A percentile compares a stretch with the other conserved stretches of the same genome.
These are phyloP conservation scores for Climacium dendroides DNA, from an alignment of 225 moss, liverwort and hornwort species.

Conservation along the genomic window DNA sequence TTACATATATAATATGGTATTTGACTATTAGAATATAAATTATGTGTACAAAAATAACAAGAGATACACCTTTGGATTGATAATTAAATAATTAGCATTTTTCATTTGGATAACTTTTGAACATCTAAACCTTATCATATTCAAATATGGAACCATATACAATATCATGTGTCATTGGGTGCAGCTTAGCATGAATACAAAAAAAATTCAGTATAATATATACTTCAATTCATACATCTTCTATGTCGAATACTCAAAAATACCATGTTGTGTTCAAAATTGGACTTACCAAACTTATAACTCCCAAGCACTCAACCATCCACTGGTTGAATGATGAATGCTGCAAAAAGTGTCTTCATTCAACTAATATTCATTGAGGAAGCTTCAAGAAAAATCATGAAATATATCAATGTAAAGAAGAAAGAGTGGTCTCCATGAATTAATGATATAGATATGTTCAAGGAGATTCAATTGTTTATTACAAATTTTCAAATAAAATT, in stretches of 20 bases:
- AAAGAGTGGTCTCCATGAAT: fast-evolving
- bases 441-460: too few relatives aligned
- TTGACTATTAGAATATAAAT: not conserved
- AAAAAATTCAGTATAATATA: not conserved
- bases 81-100: not conserved
- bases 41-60: not conserved
- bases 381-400: not conserved
- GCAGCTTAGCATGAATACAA: fast-evolving
- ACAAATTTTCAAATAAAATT: not conserved
- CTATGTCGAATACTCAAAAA: too few relatives aligned
- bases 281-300: not conserved
- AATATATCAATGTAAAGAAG: not conserved
- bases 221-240: not conserved
- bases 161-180: not conserved
- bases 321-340: not conserved
- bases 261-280: not conserved
- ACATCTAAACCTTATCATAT: not conserved
- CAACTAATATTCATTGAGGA: not conserved
- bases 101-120: not conserved
- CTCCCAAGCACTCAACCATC: fast-evolving
- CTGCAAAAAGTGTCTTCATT: fast-evolving
- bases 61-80: not conserved
- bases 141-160: fast-evolving
- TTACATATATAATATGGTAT: fast-evolving
- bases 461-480: too few relatives aligned